A percentile compares a stretch with the other conserved stretches of the same genome.
Evolutionary conservation across 2,329 filamentous ascomycete genomes (phyloP).

Genomic region (Fusarium sp.): DNA sequence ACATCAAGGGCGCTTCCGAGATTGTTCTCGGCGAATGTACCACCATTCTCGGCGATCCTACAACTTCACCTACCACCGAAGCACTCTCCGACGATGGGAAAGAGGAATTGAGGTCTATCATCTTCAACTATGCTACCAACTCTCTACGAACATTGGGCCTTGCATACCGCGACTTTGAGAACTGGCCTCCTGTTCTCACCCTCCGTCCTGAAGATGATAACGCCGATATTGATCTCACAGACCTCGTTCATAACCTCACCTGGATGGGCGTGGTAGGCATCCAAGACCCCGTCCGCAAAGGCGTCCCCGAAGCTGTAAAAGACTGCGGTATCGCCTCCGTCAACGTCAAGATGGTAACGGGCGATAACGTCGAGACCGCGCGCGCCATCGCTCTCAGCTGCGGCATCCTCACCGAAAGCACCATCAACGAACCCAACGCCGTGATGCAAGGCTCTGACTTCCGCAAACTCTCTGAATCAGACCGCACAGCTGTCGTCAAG

Average conservation of each 20-base stretch:
- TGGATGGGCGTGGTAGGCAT: conserved; percentile 69
- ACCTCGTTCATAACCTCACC: conserved; percentile 58
- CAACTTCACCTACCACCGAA: conserved; percentile 44
- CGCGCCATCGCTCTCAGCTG: conserved; percentile 58
- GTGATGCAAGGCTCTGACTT: conserved; percentile 69
- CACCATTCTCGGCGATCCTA: conserved; percentile 65
- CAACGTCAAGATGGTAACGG: conserved; percentile 73
- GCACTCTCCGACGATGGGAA: conserved; percentile 56
- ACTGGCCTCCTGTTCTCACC: conserved; percentile 75
- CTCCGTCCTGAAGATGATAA: conserved; percentile 67
- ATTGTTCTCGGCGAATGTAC: conserved; percentile 62
- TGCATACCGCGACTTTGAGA: conserved; percentile 76
- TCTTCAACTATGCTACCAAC: conserved; percentile 69
- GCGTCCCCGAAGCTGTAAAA: conserved; percentile 71
- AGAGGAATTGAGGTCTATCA: conserved; percentile 63
- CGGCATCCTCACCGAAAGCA: conserved; percentile 67
- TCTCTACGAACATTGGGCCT: conserved; percentile 80
- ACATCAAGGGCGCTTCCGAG: conserved; percentile 69
- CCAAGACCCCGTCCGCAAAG: conserved; percentile 73
- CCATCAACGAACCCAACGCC: conserved; percentile 55
- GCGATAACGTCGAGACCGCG: conserved; percentile 59
- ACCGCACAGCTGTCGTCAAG: conserved; percentile 64
- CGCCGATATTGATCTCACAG: conserved; percentile 58
- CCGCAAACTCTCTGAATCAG: conserved; percentile 64
- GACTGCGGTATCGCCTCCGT: conserved; percentile 74